These are phyloP conservation scores for Cyberlindnera samutprakarnensis DNA, from an alignment of 805 yeast genomes.

Conservation along the genomic window DNA sequence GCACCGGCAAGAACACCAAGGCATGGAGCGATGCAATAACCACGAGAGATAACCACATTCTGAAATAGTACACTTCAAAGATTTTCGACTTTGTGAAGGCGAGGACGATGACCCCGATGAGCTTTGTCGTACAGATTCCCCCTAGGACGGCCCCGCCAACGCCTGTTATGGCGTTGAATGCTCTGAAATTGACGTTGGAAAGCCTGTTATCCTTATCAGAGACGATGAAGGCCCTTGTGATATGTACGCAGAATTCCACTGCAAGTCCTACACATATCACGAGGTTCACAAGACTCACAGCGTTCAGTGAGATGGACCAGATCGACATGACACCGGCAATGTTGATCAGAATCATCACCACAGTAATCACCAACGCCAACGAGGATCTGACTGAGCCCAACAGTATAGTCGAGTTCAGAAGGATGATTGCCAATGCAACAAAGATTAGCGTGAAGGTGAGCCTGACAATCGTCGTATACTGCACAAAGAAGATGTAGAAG, in stretches of 20 bases:
- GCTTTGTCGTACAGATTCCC: conserved; percentile 85
- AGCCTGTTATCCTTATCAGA: conserved; percentile 29
- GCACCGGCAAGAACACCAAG: conserved; percentile 69
- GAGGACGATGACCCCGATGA: conserved; percentile 79
- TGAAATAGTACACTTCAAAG: conserved; percentile 84
- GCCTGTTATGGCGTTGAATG: conserved; percentile 55
- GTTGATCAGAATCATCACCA: conserved; percentile 56
- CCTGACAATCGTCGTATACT: conserved; percentile 60
- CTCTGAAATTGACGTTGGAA: conserved; percentile 21
- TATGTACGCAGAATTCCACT: conserved; percentile 88
- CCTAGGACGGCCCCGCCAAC: conserved; percentile 90
- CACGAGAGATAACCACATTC: conserved; percentile 88
- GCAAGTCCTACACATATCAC: conserved; percentile 90
- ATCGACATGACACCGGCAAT: conserved; percentile 77
- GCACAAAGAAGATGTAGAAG: conserved; percentile 88
- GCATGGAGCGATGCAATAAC: conserved; percentile 74
- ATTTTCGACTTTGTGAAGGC: conserved; percentile 85
- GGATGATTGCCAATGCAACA: conserved; percentile 45
- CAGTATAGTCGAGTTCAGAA: conserved; percentile 44
- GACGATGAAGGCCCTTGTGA: conserved; percentile 64
- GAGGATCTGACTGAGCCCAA: conserved; percentile 66
- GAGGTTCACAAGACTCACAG: conserved; percentile 81
- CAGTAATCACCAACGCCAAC: conserved; percentile 45
- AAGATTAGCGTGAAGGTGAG: conserved; percentile 48
- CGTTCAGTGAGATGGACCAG: conserved; percentile 75